phyloP scores from a whole-genome alignment of 495 filamentous ascomycete species.

The Wilcoxina mikolae region DNA sequence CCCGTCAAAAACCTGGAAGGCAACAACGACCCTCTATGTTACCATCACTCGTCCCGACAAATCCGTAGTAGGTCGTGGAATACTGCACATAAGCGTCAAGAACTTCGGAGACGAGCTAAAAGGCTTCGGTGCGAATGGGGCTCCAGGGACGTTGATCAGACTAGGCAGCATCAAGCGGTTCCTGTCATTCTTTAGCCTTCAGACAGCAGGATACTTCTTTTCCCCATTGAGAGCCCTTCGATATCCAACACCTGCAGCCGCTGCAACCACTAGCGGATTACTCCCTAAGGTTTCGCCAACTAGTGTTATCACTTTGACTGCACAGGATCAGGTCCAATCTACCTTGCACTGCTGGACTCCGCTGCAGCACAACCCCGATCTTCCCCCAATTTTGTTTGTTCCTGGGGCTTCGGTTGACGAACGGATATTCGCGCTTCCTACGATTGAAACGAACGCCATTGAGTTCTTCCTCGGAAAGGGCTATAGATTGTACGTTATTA shows the following conservation, averaged over 20 bases:
- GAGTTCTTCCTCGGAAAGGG: constrained; percentile 49
- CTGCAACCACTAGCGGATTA: constrained; percentile 40
- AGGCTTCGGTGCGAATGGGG: constrained; percentile 40
- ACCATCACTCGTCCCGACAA: constrained; percentile 33
- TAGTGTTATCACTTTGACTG: constrained; percentile 30
- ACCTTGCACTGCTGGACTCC: constrained; percentile 44
- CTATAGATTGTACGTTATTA: constrained; percentile 43
- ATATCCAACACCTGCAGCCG: constrained; percentile 37
- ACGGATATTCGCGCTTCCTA: constrained; percentile 49
- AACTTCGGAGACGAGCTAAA: constrained; percentile 46
- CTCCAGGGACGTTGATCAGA: constrained; percentile 14
- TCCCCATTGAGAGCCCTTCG: constrained; percentile 41
- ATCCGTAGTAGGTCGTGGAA: constrained; percentile 41
- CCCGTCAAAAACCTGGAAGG: constrained; percentile 41
- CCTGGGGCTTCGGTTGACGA: constrained; percentile 50
- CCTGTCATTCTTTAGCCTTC: constrained; percentile 42
- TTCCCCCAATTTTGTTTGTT: constrained; percentile 34
- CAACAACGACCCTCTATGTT: constrained; percentile 49
- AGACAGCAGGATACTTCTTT: constrained; percentile 42
- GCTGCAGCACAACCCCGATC: constrained; percentile 10
- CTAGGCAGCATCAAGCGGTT: constrained; percentile 35
- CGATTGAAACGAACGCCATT: constrained; percentile 48
- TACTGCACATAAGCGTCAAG: constrained; percentile 40
- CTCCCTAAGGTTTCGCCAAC: constrained; percentile 28
- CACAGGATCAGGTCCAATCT: constrained; percentile 41